Evolutionary conservation across 106 monocot genomes (phyloP).

Genomic region (Dendrobium chrysotoxum): DNA sequence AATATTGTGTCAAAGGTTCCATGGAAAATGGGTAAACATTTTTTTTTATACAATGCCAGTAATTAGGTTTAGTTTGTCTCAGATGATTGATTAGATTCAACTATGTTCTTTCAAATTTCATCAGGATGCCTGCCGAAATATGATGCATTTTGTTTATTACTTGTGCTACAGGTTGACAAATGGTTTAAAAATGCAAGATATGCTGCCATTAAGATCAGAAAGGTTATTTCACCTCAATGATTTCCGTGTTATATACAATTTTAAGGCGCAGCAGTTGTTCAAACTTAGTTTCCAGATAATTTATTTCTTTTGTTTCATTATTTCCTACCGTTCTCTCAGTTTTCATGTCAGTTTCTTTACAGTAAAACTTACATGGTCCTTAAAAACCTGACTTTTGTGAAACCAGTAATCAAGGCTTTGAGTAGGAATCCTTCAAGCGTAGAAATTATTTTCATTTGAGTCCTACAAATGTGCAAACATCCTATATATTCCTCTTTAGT

Average conservation of each 20-base stretch:
- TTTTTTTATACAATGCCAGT: not conserved
- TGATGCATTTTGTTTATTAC: not conserved
- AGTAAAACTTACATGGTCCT: not conserved
- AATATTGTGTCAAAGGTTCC: too few species aligned
- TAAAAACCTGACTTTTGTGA: not conserved
- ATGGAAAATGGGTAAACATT: not conserved
- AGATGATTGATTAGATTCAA: not conserved
- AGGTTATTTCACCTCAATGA: constrained; percentile 29
- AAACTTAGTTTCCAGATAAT: not conserved
- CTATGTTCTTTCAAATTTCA: not conserved
- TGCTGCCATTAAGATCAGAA: constrained; percentile 57
- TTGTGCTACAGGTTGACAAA: constrained; percentile 36
- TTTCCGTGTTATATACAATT: not conserved
- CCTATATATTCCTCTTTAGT: not conserved
- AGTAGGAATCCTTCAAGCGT: not conserved
- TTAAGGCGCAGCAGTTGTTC: not conserved
- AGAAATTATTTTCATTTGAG: not conserved
- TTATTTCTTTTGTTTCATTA: not conserved
- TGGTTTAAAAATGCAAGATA: constrained; percentile 88
- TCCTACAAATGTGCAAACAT: not conserved
- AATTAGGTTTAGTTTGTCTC: not conserved
- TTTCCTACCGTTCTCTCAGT: not conserved
- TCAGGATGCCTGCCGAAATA: not conserved
- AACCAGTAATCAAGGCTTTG: not conserved
- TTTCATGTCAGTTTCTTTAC: not conserved